phyloP scores from a whole-genome alignment of 768 basidiomycete species.

The Trametes cubensis region DNA sequence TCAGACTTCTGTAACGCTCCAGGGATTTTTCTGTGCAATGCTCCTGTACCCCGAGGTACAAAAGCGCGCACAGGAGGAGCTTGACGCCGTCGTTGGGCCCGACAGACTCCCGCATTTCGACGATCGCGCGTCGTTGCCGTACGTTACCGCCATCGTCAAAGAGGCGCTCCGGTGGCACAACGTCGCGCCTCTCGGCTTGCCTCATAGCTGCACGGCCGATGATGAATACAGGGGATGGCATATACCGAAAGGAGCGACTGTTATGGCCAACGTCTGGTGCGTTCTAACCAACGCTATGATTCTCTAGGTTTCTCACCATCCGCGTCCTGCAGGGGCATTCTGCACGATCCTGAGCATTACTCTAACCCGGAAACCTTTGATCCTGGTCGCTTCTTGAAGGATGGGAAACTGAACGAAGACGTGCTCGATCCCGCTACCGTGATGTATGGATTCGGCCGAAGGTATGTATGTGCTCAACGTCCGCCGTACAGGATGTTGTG shows the following conservation, averaged over 20 bases:
- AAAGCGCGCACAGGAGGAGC: slow-evolving; percentile 30
- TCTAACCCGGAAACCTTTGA: slow-evolving; percentile 51
- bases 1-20: too few relatives aligned
- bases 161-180: slow-evolving; percentile 40
- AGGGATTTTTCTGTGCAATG: slow-evolving; percentile 37
- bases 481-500: background rate
- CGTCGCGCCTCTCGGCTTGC: slow-evolving; percentile 33
- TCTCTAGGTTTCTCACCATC: too few relatives aligned
- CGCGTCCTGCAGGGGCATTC: slow-evolving; percentile 52
- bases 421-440: slow-evolving; percentile 13
- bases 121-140: slow-evolving; percentile 27
- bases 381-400: slow-evolving; percentile 49
- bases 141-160: slow-evolving; percentile 28
- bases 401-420: slow-evolving; percentile 19
- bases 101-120: slow-evolving; percentile 26
- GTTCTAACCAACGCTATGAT: background rate
- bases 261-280: slow-evolving; percentile 16
- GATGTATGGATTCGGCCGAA: slow-evolving; percentile 33
- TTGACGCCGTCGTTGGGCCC: slow-evolving; percentile 32
- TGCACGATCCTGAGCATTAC: slow-evolving; percentile 49
- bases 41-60: slow-evolving; percentile 37
- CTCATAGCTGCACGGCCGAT: slow-evolving; percentile 25
- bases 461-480: slow-evolving; percentile 13
- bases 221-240: slow-evolving; percentile 14
- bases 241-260: too few relatives aligned